A percentile compares a stretch with the other conserved stretches of the same genome.
These are phyloP conservation scores for Lactifluus pinguis DNA, from an alignment of 768 basidiomycete genomes.

Conservation along the genomic window DNA sequence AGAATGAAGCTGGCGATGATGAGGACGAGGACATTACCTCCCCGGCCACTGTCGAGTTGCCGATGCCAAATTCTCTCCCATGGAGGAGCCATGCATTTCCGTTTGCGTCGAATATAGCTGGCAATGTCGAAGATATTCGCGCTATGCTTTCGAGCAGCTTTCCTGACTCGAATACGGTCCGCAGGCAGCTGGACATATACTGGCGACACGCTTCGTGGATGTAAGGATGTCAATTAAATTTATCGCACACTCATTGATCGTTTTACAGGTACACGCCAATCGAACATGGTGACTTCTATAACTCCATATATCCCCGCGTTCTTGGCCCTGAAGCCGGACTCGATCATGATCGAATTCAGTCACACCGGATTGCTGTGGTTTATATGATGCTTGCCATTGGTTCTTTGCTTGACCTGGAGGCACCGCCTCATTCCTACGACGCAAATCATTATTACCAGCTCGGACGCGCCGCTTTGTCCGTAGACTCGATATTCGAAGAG, in stretches of 20 bases:
- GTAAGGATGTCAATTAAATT: constrained; percentile 32
- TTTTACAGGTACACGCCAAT: constrained; percentile 56
- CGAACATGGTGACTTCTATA: constrained; percentile 46
- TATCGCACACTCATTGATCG: neutral
- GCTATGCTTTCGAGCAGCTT: constrained; percentile 37
- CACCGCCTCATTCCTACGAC: constrained; percentile 43
- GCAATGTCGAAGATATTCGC: constrained; percentile 37
- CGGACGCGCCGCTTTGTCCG: constrained; percentile 46
- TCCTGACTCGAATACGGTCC: constrained; percentile 31
- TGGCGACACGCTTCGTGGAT: constrained; percentile 66
- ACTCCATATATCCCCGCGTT: constrained; percentile 41
- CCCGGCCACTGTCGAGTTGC: constrained; percentile 28
- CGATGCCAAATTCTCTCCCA: constrained; percentile 43
- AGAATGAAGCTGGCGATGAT: constrained; percentile 54
- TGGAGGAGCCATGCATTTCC: constrained; percentile 58
- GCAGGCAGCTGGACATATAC: constrained; percentile 41
- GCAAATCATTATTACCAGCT: constrained; percentile 54
- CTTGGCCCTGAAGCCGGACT: constrained; percentile 36
- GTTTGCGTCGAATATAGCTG: constrained; percentile 35
- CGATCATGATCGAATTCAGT: constrained; percentile 34
- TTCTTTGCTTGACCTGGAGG: constrained; percentile 49
- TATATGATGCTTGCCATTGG: constrained; percentile 61
- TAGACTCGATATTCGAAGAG: constrained; percentile 57
- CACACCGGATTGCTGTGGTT: constrained; percentile 50
- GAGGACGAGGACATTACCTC: constrained; percentile 40